Base-by-base conservation (phyloP, 805 yeast species). In the Metschnikowia vanudenii region DNA sequence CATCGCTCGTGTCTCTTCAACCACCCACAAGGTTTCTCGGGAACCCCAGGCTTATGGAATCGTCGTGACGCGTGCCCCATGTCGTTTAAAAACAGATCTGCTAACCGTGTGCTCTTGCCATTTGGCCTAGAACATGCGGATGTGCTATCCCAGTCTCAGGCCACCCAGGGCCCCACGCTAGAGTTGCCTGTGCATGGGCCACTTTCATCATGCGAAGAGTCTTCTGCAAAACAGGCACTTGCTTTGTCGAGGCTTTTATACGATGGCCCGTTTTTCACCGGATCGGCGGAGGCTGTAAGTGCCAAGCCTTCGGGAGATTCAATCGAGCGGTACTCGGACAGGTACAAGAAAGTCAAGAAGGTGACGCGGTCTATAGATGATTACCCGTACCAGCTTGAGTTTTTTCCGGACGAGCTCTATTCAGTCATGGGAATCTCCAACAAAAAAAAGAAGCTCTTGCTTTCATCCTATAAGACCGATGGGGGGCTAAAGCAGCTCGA, bases 401-500 rank as follows among this genome's bases (percentile, higher is more conserved):
- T 87, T 52, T 85, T 89, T 60, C 97, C 97, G 1, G 75, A 73
- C 14, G 97, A 91, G 61, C 68, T 91, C 45, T 82, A 84, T 54
- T 67, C 75, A 16, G 86, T 83, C 7, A 83, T 88, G 82, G 88
- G 88, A 2, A 72, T 80, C 12, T 69, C 70, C 45, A 80, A 76
- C 54, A 74, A 73, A 52, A 78, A 78, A 61, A 80, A 73, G 57
- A 75, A 74, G 54, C 73, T 78, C 54, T 65, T 79, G 16, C 61
- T 56, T 67, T 76, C 65, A 56, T 63, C 68, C 37, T 69, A 67
- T 45, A 67, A 65, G 39, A 61, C 68, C 7, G 66, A 66, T 28
- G 76, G 73, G 14, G 74, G 72, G 13, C 62, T 73, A 32, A 56
- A 63, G 9, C 65, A 64, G 47, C 70, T 61, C 52, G 69, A 62